Evolutionary conservation across 371 early-diverging fungal genomes (phyloP), one percentile per base, ranked within the genome.

Genomic region (Rhizopus sp.): DNA sequence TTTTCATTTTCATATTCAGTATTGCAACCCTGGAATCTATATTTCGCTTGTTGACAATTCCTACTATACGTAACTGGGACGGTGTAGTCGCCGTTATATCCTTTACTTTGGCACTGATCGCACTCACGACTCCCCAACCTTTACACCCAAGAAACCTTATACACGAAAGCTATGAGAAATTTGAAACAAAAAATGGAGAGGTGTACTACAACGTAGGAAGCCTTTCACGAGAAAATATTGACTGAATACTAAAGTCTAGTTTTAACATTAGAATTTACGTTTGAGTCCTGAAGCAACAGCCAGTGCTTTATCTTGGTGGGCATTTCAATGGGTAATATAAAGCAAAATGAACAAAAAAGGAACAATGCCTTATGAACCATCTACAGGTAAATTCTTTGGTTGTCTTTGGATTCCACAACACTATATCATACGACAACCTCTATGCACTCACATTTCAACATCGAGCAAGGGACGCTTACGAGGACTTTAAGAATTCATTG

Each of bases 231-330:
- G 4, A 42, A 9, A n/a, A 55, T 29, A 6, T 16, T 48, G 42
- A 6, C 17, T 32, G 29, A n/a, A 29, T 15, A 53, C 37, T 10
- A 34, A 15, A 13, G 23, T 33, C 33, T 12, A 23, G n/a, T 32
- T 10, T n/a, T 5, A 10, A 37, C 38, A 35, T 39, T 60, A 75
- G 70, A 40, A 56, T 49, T 59, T 56, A 49, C 7, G 31, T 8
- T 33, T 72, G 5, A 71, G 72, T 39, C 73, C 77, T 17, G 77
- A 77, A 62, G 53, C 69, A 0, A 66, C 64, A 6, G 73, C 77
- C 9, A 73, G 72, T 47, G 53, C 69, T 7, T 58, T 73, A 38
- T 73, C 72, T 15, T 73, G 77, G 73, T 46, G 60, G 32, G 33
- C 60, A 17, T 71, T 75, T 44, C 64, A 71, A 62, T 75, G 75